Evolutionary conservation across 495 filamentous ascomycete species (phyloP), one percentile per base, ranked within the genome.

Genomic region (Penicillium manginii): DNA sequence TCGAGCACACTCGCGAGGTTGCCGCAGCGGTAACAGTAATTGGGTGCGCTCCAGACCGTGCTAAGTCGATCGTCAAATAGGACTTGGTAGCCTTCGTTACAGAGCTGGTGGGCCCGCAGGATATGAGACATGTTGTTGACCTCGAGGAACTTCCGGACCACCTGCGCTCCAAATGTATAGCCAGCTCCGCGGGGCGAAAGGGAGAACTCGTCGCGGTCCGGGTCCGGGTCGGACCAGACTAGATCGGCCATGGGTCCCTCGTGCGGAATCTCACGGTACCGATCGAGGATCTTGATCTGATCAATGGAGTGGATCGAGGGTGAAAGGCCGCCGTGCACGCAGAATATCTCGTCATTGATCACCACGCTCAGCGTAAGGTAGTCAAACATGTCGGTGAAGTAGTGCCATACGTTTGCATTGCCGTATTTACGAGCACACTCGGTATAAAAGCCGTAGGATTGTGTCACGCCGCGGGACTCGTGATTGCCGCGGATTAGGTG

Each of bases 351-450:
- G 72, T 98, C 88, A 75, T 97, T 94, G 69, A 98, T 98, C 58
- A 98, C 94, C 37, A 98, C 96, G 61, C 90, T 94, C 46, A 98
- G 78, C 3, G 93, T 97, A 52, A 98, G 83, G 69, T 93, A 98
- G 77, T 98, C 94, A 75, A 98, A 98, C 93, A 98, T 97, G 76
- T 98, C 94, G 52, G 94, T 98, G 66, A 98, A 98, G 73, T 97
- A 93, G 70, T 98, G 96, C 94, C 94, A 98, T 10, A 98, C 96
- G 61, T 94, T 97, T 32, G 94, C 91, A 73, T 94, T 97, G 57
- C 93, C 93, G 73, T 98, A 98, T 73, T 98, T 98, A 53, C 94
- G 88, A 14, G 88, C 91, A 73, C 94, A 98, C 71, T 98, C 94
- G 3, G 94, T 98, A 67, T 98, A 98, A 77, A 98, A 98, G 50